These are phyloP conservation scores for Mycena alexandri DNA, from an alignment of 768 basidiomycete genomes.

Conservation along the genomic window DNA sequence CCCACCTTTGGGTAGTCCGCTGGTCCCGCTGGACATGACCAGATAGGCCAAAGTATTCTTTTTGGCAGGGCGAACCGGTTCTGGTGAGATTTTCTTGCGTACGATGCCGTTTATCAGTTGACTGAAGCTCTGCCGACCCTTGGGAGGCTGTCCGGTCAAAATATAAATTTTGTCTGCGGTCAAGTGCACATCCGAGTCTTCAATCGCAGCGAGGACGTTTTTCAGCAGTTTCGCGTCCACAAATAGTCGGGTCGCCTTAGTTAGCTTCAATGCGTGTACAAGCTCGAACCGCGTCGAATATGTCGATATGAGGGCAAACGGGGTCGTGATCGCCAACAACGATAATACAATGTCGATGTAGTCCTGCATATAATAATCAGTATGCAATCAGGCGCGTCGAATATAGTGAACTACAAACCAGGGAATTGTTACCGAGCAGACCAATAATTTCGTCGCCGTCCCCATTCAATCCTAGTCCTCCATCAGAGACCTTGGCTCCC, in stretches of 20 bases:
- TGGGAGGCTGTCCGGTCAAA: conserved; percentile 53
- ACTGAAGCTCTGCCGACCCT: conserved; percentile 58
- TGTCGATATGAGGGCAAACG: conserved; percentile 66
- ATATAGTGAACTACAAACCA: conserved; percentile 58
- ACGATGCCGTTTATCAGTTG: conserved; percentile 58
- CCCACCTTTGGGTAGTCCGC: conserved; percentile 79
- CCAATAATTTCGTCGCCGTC: conserved; percentile 72
- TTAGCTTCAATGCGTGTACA: conserved; percentile 60
- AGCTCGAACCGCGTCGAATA: conserved; percentile 71
- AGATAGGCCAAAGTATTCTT: conserved; percentile 75
- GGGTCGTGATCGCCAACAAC: conserved; percentile 61
- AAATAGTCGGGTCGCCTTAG: conserved; percentile 66
- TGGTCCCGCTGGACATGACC: conserved; percentile 84
- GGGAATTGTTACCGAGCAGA: conserved; percentile 76
- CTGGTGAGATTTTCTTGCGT: conserved; percentile 51
- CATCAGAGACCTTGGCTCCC: conserved; percentile 56
- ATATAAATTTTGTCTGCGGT: conserved; percentile 62
- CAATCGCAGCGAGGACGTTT: conserved; percentile 33
- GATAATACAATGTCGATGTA: conserved; percentile 64
- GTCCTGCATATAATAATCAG: conserved; percentile 54
- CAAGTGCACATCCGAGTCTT: conserved; percentile 47
- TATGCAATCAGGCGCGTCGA: neutral
- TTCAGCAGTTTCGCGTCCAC: conserved; percentile 60
- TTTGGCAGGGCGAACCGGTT: conserved; percentile 59
- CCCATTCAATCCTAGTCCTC: conserved; percentile 67